Evolutionary conservation across 2,329 filamentous ascomycete species (phyloP), one percentile per base, ranked within the genome.

Genomic region (Fusarium sublunatum): DNA sequence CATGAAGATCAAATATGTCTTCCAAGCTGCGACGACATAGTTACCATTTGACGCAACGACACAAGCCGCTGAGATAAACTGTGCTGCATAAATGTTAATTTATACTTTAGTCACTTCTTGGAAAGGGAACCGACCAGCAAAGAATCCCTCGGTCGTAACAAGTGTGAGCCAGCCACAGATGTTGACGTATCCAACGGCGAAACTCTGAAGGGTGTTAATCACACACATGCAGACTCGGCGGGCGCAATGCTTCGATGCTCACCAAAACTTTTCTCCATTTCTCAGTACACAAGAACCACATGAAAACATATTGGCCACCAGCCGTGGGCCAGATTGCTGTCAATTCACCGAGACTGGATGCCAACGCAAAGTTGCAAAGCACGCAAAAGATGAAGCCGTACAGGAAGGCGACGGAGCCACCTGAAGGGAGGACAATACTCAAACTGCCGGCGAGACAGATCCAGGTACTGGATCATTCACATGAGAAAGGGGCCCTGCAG

Each of bases 361-460:
- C 76, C 1, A 82, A 70, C 7, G 75, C 75, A 8, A 81, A 72
- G 55, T 79, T 81, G 66, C 79, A 81, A 5, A 80, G 29, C 8
- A 80, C 77, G 56, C 77, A 80, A 64, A 82, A 79, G 44, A 81
- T 70, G 57, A 82, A 81, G 4, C 79, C 79, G 57, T 81, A 82
- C 0, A 81, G 45, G 38, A 81, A 76, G 0, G 78, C 72, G 2
- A 79, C 76, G 1, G 78, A 76, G 12, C 79, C 76, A 4, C 79
- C 79, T 0, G 78, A 80, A 0, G 77, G 77, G 3, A 80, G 64
- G 3, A 79, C 76, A 4, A 80, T 68, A 4, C 77, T 78, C 0
- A 81, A 70, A 4, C 78, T 78, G 3, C 78, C 78, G 1, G 78
- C 78, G 3, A 81, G 71, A 10, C 77, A 76, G n/a, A 70, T 70